These are phyloP conservation scores for Sclerotinia spermophila DNA, from an alignment of 2,329 filamentous ascomycete genomes.

Conservation along the genomic window DNA sequence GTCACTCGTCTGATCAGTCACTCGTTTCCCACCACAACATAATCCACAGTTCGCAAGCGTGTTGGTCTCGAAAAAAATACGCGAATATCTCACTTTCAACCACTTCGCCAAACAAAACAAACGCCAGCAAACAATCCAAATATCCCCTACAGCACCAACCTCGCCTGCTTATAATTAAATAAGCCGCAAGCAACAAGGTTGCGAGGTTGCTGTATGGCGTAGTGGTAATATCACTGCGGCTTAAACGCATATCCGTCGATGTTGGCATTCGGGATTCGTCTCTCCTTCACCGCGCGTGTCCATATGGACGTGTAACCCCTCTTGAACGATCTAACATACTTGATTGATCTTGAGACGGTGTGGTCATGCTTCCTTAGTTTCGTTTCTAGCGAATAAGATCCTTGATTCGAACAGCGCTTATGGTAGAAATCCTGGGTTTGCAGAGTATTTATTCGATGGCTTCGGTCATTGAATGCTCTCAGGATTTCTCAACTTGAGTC, in stretches of 20 bases:
- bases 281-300: conserved; percentile 5
- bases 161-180: not conserved
- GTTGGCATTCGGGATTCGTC: conserved; percentile 11
- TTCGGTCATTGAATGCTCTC: not conserved
- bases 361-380: not conserved
- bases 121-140: not conserved
- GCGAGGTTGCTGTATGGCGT: conserved; percentile 4
- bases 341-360: not conserved
- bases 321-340: not conserved
- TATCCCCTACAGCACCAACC: not conserved
- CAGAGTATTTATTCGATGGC: not conserved
- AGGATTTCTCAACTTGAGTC: not conserved
- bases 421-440: not conserved
- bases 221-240: conserved; percentile 4
- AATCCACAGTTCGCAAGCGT: not conserved
- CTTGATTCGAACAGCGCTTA: not conserved
- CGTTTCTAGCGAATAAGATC: not conserved
- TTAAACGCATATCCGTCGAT: conserved; percentile 2
- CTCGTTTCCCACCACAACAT: not conserved
- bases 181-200: not conserved
- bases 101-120: not conserved
- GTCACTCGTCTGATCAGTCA: not conserved
- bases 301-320: not conserved
- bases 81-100: not conserved
- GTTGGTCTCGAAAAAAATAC: not conserved